A percentile compares a stretch with the other conserved stretches of the same genome.
Evolutionary conservation across 129 eudicot species (phyloP).

Genomic region (Arctium lappa): DNA sequence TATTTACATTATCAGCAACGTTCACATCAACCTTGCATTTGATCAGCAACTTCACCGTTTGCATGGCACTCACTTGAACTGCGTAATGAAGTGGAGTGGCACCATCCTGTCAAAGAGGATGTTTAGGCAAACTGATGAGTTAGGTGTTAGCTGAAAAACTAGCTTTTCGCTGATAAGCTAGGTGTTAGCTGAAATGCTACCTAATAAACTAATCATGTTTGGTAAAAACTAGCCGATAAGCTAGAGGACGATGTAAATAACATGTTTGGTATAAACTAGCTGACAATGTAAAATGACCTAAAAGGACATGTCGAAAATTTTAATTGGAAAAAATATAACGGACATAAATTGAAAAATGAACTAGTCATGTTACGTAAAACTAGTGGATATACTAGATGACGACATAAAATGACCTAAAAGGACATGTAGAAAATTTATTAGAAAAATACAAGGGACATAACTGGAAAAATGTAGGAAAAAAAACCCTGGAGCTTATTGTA

Average conservation of each 20-base stretch:
- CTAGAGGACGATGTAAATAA: neutral
- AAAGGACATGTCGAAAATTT: neutral
- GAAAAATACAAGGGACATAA: neutral
- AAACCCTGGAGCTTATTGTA: neutral
- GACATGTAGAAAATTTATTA: neutral
- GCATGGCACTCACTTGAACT: conserved; percentile 78
- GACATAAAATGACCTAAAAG: neutral
- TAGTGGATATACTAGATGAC: neutral
- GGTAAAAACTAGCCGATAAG: neutral
- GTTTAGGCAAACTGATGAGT: neutral
- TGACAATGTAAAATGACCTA: neutral
- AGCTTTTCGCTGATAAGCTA: no score
- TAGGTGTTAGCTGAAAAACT: neutral
- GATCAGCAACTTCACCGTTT: conserved; percentile 66
- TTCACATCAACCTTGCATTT: conserved; percentile 65
- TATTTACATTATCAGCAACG: conserved; percentile 56
- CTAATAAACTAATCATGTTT: no score
- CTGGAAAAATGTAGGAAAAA: neutral
- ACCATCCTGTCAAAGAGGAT: conserved; percentile 47
- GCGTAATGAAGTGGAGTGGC: conserved; percentile 83
- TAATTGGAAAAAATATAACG: no score
- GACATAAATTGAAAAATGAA: no score
- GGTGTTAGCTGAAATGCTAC: no score
- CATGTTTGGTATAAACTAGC: no score
- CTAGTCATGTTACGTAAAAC: neutral